phyloP scores from a whole-genome alignment of 2,329 filamentous ascomycete genomes.

The Dothistroma septosporum region DNA sequence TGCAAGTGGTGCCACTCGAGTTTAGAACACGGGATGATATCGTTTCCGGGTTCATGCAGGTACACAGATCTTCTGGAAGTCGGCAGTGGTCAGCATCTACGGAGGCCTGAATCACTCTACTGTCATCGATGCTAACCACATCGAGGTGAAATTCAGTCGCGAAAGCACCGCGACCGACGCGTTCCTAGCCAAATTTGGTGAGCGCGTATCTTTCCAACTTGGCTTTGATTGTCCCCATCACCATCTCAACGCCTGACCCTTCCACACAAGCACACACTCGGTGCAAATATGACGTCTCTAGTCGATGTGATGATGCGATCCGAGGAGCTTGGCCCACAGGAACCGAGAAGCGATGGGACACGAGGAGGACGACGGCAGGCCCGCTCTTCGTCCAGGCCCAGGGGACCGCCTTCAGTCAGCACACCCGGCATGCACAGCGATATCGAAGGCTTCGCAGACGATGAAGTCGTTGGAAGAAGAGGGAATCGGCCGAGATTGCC shows the following conservation, averaged over 20 bases:
- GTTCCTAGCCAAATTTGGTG: background rate
- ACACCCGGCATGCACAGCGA: conserved; percentile 53
- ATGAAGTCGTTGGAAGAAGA: conserved; percentile 56
- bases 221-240: background rate
- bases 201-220: conserved; percentile 4
- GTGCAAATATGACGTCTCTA: conserved; percentile 48
- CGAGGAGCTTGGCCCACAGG: conserved; percentile 38
- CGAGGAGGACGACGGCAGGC: conserved; percentile 30
- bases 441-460: conserved; percentile 56
- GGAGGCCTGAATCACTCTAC: background rate
- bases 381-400: conserved; percentile 53
- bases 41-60: background rate
- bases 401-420: conserved; percentile 49
- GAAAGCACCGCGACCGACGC: background rate
- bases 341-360: conserved; percentile 38
- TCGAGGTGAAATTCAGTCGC: background rate
- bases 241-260: background rate
- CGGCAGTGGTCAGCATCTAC: background rate
- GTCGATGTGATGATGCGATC: conserved; percentile 50
- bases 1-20: background rate
- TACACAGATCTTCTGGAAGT: background rate
- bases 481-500: conserved; percentile 42
- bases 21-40: conserved; percentile 8
- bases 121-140: background rate
- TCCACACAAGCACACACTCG: background rate